phyloP scores from a whole-genome alignment of 139 green algal genomes.

The Closterium sp. region DNA sequence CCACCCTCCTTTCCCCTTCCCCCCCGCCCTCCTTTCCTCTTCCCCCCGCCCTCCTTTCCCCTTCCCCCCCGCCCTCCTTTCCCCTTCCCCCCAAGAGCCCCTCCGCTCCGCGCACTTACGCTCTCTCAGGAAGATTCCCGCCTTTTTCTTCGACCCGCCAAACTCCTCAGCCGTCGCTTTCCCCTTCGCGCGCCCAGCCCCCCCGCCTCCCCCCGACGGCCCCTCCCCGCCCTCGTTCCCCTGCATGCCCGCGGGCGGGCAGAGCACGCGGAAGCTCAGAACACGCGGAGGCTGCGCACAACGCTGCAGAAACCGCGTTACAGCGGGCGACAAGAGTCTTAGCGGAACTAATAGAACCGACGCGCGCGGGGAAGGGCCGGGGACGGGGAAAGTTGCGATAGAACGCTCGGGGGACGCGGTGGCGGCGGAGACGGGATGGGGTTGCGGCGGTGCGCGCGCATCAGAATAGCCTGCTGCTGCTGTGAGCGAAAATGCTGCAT shows the following conservation, averaged over 20 bases:
- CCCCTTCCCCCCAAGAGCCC: too few species aligned
- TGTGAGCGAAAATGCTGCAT: too few species aligned
- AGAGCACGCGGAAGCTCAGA: background rate
- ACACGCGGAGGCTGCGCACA: background rate
- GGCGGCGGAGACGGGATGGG: too few species aligned
- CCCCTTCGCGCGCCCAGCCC: background rate
- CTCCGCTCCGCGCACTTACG: background rate
- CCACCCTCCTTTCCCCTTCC: background rate
- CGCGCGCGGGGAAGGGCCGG: background rate
- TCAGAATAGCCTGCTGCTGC: too few species aligned
- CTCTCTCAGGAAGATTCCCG: background rate
- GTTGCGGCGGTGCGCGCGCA: too few species aligned
- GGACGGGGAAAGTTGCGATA: background rate
- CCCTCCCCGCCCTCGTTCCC: background rate
- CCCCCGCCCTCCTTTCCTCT: too few species aligned
- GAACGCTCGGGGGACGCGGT: too few species aligned
- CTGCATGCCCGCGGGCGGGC: background rate
- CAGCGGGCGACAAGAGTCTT: background rate
- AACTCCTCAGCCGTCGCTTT: constrained; percentile 9
- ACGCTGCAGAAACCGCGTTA: too few species aligned
- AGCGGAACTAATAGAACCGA: background rate
- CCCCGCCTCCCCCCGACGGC: background rate
- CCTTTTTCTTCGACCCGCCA: background rate
- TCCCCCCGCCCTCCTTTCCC: too few species aligned
- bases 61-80: background rate